Evolutionary conservation across 2,329 filamentous ascomycete genomes (phyloP).

Genomic region (Ophiognomonia clavigignenti-juglandacearum): DNA sequence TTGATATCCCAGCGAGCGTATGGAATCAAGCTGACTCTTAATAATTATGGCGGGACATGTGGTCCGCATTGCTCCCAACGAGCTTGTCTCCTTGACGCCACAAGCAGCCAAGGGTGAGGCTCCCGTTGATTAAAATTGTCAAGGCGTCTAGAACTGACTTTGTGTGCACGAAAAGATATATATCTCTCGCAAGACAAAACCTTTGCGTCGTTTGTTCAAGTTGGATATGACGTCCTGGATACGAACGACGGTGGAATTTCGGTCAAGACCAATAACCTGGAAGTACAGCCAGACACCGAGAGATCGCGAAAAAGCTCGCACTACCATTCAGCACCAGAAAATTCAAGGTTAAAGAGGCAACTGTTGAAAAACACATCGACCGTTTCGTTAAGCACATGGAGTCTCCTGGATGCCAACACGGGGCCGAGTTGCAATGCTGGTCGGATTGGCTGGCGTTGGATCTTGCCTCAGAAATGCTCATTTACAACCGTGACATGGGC

Average conservation of each 20-base stretch:
- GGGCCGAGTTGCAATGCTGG: slow-evolving; percentile 11
- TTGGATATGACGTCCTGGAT: slow-evolving; percentile 5
- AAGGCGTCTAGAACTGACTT: not conserved
- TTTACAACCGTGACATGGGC: slow-evolving; percentile 6
- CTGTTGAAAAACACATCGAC: slow-evolving; percentile 12
- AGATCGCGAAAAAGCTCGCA: slow-evolving; percentile 11
- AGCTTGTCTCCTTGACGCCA: not conserved
- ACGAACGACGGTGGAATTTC: slow-evolving; percentile 10
- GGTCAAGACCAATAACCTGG: slow-evolving; percentile 6
- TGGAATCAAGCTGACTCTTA: too few species aligned
- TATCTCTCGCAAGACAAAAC: slow-evolving; percentile 9
- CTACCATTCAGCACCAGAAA: slow-evolving; percentile 15
- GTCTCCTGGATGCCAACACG: not conserved
- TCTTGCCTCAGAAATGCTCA: slow-evolving; percentile 13
- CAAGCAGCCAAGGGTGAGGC: not conserved
- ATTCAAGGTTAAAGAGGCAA: slow-evolving; percentile 8
- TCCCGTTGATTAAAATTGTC: not conserved
- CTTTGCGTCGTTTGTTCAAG: slow-evolving; percentile 12
- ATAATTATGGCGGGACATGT: too few species aligned
- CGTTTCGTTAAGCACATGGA: slow-evolving; percentile 13
- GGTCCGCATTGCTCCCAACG: slow-evolving; percentile 5
- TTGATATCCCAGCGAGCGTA: too few species aligned
- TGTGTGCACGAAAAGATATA: slow-evolving; percentile 2
- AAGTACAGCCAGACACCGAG: slow-evolving; percentile 14
- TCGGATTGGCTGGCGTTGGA: slow-evolving; percentile 16